Conservation (phyloP, 768 basidiomycete genomes). For the Pisolithus microcarpus region DNA sequence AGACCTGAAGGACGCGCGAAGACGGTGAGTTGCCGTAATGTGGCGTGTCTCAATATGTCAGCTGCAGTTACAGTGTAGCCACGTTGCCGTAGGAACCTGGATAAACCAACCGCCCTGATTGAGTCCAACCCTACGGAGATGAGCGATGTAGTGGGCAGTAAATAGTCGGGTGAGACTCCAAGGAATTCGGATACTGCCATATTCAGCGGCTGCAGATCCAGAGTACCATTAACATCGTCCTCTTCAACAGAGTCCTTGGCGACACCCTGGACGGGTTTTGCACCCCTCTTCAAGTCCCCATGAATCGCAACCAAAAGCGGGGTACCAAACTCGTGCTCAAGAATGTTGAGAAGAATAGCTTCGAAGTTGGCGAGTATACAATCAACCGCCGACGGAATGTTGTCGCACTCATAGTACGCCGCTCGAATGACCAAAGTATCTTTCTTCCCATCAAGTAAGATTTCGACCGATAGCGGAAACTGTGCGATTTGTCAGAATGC, state of each 20-base stretch:
- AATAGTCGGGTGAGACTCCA: conserved; percentile 7
- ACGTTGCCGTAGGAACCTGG: conserved; percentile 26
- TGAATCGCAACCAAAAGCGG: neutral
- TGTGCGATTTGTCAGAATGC: conserved; percentile 3
- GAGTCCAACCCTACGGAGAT: conserved; percentile 43
- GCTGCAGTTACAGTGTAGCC: conserved; percentile 30
- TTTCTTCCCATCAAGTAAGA: conserved; percentile 17
- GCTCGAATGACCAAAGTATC: conserved; percentile 14
- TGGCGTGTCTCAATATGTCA: conserved; percentile 31
- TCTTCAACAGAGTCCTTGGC: neutral
- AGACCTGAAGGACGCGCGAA: conserved; percentile 3
- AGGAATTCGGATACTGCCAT: conserved; percentile 16
- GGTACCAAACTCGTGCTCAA: conserved; percentile 6
- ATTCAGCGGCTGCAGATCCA: conserved; percentile 6
- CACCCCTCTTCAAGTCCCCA: neutral
- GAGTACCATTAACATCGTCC: neutral
- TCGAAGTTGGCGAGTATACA: conserved; percentile 20
- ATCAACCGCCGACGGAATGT: conserved; percentile 12
- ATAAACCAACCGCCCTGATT: conserved; percentile 39
- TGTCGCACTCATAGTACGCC: conserved; percentile 17
- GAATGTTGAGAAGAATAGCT: conserved; percentile 13
- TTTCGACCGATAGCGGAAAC: conserved; percentile 20
- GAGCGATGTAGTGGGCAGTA: conserved; percentile 26
- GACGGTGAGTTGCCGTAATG: conserved; percentile 6
- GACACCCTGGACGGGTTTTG: neutral